Evolutionary conservation across 1,284 basidiomycete genomes (phyloP), one percentile per base, ranked within the genome.

Genomic region (Mycena sp.): DNA sequence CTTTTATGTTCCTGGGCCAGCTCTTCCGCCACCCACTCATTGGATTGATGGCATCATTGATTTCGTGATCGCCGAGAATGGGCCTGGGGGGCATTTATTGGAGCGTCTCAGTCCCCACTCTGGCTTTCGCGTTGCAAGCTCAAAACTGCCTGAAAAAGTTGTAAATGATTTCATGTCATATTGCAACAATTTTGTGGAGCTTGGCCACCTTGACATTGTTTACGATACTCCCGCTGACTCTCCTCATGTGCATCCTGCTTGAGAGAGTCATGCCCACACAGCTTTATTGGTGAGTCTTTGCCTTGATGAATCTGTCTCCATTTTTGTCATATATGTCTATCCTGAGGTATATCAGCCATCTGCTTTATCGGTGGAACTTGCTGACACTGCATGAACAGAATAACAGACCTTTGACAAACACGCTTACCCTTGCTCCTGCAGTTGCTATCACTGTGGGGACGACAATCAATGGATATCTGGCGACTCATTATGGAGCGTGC

Each of bases 281-380:
- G 53, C 41, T 9, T 21, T 55, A 4, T 10, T 44, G 12, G 29
- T 10, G 2, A 44, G 43, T 11, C 21, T 55, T 3, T 40, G 41
- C 2, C 16, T 32, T 25, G 41, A 16, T 14, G 43, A 44, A 4
- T 7, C 19, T 17, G 29, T 45, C 10, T n/a, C 30, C 6, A 14
- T 55, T 6, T 55, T 25, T 19, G 53, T 55, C 7, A 4, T 55
- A 2, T 55, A 55, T n/a, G 21, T 55, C 19, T 45, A 55, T 45
- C 40, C 30, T 9, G 29, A 55, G 43, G 40, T 55, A 30, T 23
- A 21, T 54, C n/a, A 6, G 19, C n/a, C n/a, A n/a, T 29, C 12
- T 32, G n/a, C n/a, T 44, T 29, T 11, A 19, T 10, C 32, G 32
- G 12, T 16, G 25, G 6, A n/a, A n/a, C 19, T 7, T 28, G 26